Conservation (phyloP, 768 basidiomycete species). For the Atractiella rhizophila region DNA sequence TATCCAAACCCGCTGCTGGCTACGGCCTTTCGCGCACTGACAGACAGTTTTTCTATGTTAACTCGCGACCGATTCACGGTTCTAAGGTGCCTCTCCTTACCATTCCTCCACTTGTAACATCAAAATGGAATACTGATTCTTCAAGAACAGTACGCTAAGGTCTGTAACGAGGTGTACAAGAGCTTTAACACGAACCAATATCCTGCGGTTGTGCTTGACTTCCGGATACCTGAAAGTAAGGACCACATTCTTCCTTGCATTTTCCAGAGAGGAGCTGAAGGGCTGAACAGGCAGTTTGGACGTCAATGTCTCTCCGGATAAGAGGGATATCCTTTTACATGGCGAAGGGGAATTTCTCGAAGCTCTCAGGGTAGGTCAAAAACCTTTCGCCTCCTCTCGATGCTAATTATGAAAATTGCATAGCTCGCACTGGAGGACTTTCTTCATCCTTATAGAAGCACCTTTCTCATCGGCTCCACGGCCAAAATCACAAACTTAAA, state of each 20-base stretch:
- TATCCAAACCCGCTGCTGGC: conserved; percentile 55
- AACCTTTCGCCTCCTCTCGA: neutral
- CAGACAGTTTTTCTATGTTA: conserved; percentile 76
- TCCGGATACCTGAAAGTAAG: conserved; percentile 53
- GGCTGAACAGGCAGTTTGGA: conserved; percentile 41
- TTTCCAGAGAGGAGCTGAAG: neutral
- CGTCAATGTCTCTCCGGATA: conserved; percentile 89
- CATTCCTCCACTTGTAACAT: no score
- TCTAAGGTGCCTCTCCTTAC: conserved; percentile 30
- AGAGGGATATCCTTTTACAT: conserved; percentile 78
- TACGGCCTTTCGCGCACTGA: conserved; percentile 55
- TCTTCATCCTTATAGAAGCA: conserved; percentile 47
- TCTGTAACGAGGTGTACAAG: conserved; percentile 76
- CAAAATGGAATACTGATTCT: no score
- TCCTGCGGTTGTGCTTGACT: conserved; percentile 61
- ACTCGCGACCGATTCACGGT: conserved; percentile 63
- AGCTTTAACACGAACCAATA: conserved; percentile 49
- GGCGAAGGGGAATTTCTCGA: conserved; percentile 54
- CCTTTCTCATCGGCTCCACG: conserved; percentile 31
- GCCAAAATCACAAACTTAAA: neutral
- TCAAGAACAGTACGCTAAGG: conserved; percentile 69
- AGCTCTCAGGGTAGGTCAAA: conserved; percentile 39
- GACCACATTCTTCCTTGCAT: no score
- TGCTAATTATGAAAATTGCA: neutral
- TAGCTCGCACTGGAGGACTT: conserved; percentile 41